phyloP scores from a whole-genome alignment of 768 basidiomycete genomes.

The Antrodiella citrinella region DNA sequence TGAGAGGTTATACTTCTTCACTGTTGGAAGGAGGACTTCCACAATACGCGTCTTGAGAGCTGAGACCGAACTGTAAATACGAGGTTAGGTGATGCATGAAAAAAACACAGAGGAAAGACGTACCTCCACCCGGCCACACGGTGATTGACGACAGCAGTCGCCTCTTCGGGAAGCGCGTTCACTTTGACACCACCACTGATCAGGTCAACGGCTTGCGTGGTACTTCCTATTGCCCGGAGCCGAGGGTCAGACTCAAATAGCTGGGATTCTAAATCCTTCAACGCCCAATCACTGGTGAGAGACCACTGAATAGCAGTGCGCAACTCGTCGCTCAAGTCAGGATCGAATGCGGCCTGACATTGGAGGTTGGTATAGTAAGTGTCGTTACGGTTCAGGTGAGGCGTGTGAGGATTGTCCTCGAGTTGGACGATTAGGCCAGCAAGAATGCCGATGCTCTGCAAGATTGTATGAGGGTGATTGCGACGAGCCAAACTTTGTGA shows the following conservation, averaged over 20 bases:
- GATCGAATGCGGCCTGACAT: slow-evolving; percentile 56
- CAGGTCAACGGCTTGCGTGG: slow-evolving; percentile 75
- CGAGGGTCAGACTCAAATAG: slow-evolving; percentile 25
- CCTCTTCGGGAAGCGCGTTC: slow-evolving; percentile 78
- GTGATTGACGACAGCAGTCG: slow-evolving; percentile 65
- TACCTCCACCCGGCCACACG: slow-evolving; percentile 39
- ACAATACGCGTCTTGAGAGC: slow-evolving; percentile 5
- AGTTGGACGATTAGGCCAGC: slow-evolving; percentile 32
- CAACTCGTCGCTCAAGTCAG: slow-evolving; percentile 38
- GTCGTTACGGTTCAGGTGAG: slow-evolving; percentile 6
- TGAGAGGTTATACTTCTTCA: slow-evolving; percentile 46
- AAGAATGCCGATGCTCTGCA: slow-evolving; percentile 40
- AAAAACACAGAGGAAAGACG: background rate
- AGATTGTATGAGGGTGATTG: background rate
- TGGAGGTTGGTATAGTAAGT: slow-evolving; percentile 42
- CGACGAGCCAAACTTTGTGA: slow-evolving; percentile 19
- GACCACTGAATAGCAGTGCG: slow-evolving; percentile 41
- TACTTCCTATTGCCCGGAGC: slow-evolving; percentile 40
- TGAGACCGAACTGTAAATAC: slow-evolving; percentile 6
- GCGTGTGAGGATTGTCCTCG: slow-evolving; percentile 32
- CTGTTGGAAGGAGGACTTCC: slow-evolving; percentile 33
- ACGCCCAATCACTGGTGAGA: slow-evolving; percentile 36
- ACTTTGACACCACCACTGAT: slow-evolving; percentile 27
- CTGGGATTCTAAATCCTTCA: slow-evolving; percentile 41
- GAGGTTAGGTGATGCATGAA: background rate